Evolutionary conservation across 768 basidiomycete species (phyloP).

Genomic region (Suillus plorans): DNA sequence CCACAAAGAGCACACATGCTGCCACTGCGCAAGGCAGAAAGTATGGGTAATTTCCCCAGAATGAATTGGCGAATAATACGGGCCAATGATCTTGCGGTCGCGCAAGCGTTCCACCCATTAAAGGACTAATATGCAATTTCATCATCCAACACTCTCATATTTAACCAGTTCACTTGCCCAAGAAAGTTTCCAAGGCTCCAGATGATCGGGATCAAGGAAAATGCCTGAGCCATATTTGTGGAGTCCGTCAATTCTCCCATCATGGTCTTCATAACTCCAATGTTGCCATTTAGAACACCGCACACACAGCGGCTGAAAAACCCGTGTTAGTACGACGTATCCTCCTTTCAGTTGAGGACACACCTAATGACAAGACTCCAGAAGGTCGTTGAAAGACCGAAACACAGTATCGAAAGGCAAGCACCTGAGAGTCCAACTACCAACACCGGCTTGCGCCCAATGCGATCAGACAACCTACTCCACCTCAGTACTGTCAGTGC

Average conservation of each 20-base stretch:
- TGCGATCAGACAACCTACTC: conserved; percentile 58
- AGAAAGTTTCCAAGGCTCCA: conserved; percentile 32
- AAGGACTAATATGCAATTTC: conserved; percentile 46
- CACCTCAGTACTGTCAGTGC: conserved; percentile 60
- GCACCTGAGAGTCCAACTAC: conserved; percentile 53
- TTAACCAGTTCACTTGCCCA: conserved; percentile 25
- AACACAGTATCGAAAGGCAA: conserved; percentile 52
- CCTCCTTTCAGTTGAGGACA: conserved; percentile 1
- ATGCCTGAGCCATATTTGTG: conserved; percentile 34
- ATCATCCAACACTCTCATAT: not conserved
- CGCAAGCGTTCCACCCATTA: conserved; percentile 57
- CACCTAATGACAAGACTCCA: conserved; percentile 55
- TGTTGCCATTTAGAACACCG: conserved; percentile 38
- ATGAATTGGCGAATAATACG: conserved; percentile 38
- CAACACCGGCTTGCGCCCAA: conserved; percentile 62
- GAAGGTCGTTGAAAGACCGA: conserved; percentile 62
- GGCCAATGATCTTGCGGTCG: conserved; percentile 59
- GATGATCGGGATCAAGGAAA: conserved; percentile 28
- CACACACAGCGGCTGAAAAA: conserved; percentile 32
- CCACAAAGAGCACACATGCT: conserved; percentile 7
- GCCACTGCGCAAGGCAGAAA: conserved; percentile 37
- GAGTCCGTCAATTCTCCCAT: conserved; percentile 59
- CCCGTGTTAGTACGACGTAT: not conserved
- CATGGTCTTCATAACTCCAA: conserved; percentile 67
- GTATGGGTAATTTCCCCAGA: conserved; percentile 37